These are phyloP conservation scores for Verticillium isaacii DNA, from an alignment of 2,329 filamentous ascomycete genomes.

Conservation along the genomic window DNA sequence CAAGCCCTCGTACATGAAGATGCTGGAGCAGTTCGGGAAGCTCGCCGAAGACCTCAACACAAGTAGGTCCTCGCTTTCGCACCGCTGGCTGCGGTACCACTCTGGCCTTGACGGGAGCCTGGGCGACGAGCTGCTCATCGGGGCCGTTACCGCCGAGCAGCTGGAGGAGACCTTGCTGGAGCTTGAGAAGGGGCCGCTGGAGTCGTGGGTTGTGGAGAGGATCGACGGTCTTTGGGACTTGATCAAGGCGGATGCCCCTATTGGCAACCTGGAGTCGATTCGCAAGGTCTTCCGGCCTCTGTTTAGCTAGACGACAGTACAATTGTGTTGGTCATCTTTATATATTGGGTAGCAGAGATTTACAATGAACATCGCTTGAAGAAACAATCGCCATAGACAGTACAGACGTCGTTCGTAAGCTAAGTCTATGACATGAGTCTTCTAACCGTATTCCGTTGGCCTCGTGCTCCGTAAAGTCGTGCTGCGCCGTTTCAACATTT, in stretches of 20 bases:
- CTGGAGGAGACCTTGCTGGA: slow-evolving; percentile 27
- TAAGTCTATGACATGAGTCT: too few species aligned
- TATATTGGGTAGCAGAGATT: too few species aligned
- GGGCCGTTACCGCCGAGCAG: slow-evolving; percentile 29
- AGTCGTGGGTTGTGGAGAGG: slow-evolving; percentile 53
- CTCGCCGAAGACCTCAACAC: slow-evolving; percentile 45
- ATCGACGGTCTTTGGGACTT: slow-evolving; percentile 58
- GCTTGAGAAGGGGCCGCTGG: slow-evolving; percentile 47
- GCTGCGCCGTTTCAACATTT: too few species aligned
- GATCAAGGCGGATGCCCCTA: slow-evolving; percentile 32
- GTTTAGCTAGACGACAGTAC: too few species aligned
- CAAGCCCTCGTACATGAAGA: slow-evolving; percentile 41
- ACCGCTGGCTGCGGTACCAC: slow-evolving; percentile 56
- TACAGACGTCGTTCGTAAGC: too few species aligned
- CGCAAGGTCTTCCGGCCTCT: neutral
- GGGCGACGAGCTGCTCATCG: slow-evolving; percentile 32
- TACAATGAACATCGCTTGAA: too few species aligned
- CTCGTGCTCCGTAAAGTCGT: too few species aligned
- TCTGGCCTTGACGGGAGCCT: slow-evolving; percentile 31
- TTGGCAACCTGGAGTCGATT: neutral
- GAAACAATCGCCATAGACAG: too few species aligned
- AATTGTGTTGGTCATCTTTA: too few species aligned
- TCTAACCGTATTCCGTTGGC: too few species aligned
- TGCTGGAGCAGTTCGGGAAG: slow-evolving; percentile 35
- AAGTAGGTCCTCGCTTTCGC: slow-evolving; percentile 51